Base-by-base conservation (phyloP, 805 yeast genomes). In the Trichomonascus vanleenenianus region DNA sequence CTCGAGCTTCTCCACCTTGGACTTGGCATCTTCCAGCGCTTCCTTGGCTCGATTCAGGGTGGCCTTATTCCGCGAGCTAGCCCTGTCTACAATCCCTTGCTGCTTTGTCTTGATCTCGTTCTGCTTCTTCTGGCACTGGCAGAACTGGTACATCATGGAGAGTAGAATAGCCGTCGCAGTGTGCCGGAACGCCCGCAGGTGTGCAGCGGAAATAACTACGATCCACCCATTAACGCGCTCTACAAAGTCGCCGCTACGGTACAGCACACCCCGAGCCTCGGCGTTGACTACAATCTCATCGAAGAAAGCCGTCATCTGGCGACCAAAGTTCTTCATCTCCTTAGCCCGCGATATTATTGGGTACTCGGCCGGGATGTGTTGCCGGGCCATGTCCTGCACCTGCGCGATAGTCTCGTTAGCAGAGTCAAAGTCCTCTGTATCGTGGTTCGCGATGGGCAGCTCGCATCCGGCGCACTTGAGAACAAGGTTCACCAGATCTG, bases 361-460 rank as follows among this genome's bases (percentile, higher is more conserved):
- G 52, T 76, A 85, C 53, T 85, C 93, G 55, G 83, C 89, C 33
- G 69, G 57, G 43, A 70, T 70, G 60, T 84, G 89, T 11, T 68
- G 66, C 44, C 73, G 68, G 53, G 85, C 84, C 39, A 32, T 64
- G 15, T 76, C 67, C 50, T 84, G 83, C 22, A 88, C 63, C 60
- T 86, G 95, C 3, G 74, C 78, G 8, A 85, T 75, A 0, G 96
- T 85, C 31, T 81, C 83, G 12, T 74, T 67, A 0, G 93, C 84
- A 6, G 85, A 76, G 36, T 83, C 88, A 44, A 75, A 68, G 55
- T 79, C 81, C 19, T 68, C 70, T 42, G 86, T 79, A 59, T 88
- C 96, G 60, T 89, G 95, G 22, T 78, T 76, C 48, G 80, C 81
- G 8, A 85, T 75, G 20, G 74, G 75, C 1, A 78, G 70, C 16